phyloP scores from a whole-genome alignment of 176 grass and related monocot genomes.

The Juncus effusus region DNA sequence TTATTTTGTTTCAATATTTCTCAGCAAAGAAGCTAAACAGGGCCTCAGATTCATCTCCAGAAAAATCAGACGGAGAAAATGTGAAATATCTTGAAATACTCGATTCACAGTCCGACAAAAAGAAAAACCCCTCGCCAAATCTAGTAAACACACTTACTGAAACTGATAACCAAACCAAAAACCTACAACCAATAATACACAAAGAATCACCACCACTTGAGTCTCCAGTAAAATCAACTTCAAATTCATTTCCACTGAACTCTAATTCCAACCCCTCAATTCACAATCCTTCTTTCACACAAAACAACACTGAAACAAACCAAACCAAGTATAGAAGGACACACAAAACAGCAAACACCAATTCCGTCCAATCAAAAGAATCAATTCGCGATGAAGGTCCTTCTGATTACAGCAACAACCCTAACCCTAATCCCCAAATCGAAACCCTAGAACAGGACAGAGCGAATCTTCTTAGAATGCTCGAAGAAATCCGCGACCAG shows the following conservation, averaged over 20 bases:
- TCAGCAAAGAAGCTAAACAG: conserved; percentile 60
- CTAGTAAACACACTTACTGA: not conserved
- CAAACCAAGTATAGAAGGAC: conserved; percentile 43
- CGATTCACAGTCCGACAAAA: conserved; percentile 46
- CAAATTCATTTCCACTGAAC: conserved; percentile 24
- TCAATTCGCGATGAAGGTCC: conserved; percentile 30
- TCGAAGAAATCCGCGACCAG: conserved; percentile 90
- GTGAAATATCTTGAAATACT: conserved; percentile 71
- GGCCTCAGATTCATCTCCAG: conserved; percentile 36
- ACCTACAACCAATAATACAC: not conserved
- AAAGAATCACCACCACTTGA: not conserved
- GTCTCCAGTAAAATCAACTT: not conserved
- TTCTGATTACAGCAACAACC: conserved; percentile 19
- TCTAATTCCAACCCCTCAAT: conserved; percentile 34
- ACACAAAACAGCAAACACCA: conserved; percentile 31
- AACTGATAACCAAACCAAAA: conserved; percentile 19
- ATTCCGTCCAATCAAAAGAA: conserved; percentile 4
- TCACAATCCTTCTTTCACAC: conserved; percentile 16
- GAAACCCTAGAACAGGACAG: conserved; percentile 74
- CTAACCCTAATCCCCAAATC: conserved; percentile 36
- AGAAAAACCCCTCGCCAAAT: conserved; percentile 24
- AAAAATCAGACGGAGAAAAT: conserved; percentile 46
- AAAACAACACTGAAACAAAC: conserved; percentile 31
- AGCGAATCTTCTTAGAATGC: conserved; percentile 64
- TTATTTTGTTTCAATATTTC: conserved; percentile 25